A percentile compares a stretch with the other conserved stretches of the same genome.
Evolutionary conservation across 2,329 filamentous ascomycete species (phyloP).

Genomic region (Rhinocladiella mackenziei): DNA sequence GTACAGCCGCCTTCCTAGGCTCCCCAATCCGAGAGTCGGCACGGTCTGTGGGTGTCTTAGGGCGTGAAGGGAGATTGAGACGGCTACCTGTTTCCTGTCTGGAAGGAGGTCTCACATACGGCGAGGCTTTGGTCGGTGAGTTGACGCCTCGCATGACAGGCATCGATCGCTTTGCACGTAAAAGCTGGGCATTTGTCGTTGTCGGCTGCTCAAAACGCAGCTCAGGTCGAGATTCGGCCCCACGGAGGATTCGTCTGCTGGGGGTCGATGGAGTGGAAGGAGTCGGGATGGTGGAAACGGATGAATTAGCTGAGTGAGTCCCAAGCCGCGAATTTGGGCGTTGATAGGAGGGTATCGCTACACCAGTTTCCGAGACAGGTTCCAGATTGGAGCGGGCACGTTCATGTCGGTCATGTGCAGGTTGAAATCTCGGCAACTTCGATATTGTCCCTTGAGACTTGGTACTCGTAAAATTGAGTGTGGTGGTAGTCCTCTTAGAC

Average conservation of each 20-base stretch:
- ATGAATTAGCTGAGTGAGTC: slow-evolving; percentile 64
- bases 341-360: slow-evolving; percentile 59
- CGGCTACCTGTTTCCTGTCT: slow-evolving; percentile 37
- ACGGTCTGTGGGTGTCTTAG: slow-evolving; percentile 66
- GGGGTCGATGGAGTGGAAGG: slow-evolving; percentile 58
- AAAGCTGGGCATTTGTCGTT: slow-evolving; percentile 51
- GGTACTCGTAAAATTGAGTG: slow-evolving; percentile 88
- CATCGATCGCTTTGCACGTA: slow-evolving; percentile 59
- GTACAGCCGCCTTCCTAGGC: slow-evolving; percentile 59
- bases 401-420: slow-evolving; percentile 57
- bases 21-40: slow-evolving; percentile 37
- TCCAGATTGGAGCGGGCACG: slow-evolving; percentile 74
- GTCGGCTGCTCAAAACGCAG: slow-evolving; percentile 44
- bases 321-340: slow-evolving; percentile 65
- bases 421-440: slow-evolving; percentile 68
- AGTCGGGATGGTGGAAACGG: slow-evolving; percentile 56
- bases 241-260: slow-evolving; percentile 56
- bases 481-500: slow-evolving; percentile 61
- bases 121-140: slow-evolving; percentile 32
- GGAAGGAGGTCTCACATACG: slow-evolving; percentile 39
- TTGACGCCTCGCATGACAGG: slow-evolving; percentile 51
- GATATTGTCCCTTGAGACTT: slow-evolving; percentile 53
- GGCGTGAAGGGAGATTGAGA: slow-evolving; percentile 44
- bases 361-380: slow-evolving; percentile 86
- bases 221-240: slow-evolving; percentile 36